Evolutionary conservation across 805 yeast species (phyloP).

Genomic region (Trichomonascus vanleenenianus): DNA sequence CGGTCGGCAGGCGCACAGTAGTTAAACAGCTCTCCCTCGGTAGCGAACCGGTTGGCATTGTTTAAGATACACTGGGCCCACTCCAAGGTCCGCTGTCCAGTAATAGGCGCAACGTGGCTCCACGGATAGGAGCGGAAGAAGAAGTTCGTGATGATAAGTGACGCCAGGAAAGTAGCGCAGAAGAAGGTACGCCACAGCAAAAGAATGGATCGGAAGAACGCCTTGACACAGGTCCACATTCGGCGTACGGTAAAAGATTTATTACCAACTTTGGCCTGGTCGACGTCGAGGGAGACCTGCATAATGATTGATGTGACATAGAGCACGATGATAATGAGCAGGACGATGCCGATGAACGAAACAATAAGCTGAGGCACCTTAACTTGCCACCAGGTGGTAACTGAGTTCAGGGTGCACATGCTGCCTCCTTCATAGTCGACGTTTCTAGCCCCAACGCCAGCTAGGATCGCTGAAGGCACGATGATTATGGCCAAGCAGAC

Average conservation of each 20-base stretch:
- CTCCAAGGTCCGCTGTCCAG: not conserved
- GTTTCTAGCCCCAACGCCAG: slow-evolving; percentile 1
- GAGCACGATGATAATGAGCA: not conserved
- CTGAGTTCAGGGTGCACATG: not conserved
- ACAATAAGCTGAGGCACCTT: not conserved
- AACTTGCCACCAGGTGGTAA: not conserved
- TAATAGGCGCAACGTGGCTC: no score
- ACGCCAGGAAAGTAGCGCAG: not conserved
- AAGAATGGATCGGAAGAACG: not conserved
- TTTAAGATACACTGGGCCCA: not conserved
- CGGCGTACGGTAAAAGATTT: not conserved
- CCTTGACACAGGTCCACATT: not conserved
- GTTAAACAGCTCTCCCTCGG: not conserved
- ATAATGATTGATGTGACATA: not conserved
- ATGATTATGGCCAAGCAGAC: not conserved
- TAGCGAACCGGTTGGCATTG: not conserved
- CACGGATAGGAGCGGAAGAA: no score
- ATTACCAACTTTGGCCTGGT: not conserved
- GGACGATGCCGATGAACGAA: not conserved
- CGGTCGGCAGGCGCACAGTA: no score
- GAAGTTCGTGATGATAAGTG: not conserved
- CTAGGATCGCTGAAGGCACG: not conserved
- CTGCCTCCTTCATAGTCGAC: not conserved
- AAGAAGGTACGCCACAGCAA: slow-evolving; percentile 1
- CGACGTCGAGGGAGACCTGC: not conserved